phyloP scores from a whole-genome alignment of 345 rosid genomes.

The Acer saccharum region DNA sequence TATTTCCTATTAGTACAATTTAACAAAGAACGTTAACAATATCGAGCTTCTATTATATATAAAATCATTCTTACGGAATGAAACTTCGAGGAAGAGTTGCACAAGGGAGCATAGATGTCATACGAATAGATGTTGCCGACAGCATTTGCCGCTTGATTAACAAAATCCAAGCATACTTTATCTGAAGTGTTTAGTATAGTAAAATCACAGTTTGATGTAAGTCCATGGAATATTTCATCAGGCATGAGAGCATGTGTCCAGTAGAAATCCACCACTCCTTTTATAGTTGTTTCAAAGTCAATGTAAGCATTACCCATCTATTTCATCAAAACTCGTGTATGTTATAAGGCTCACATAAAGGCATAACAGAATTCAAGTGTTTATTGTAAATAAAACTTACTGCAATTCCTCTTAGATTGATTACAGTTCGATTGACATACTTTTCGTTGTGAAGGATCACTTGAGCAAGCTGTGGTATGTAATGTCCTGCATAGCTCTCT shows the following conservation, averaged over 20 bases:
- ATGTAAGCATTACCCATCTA: slow-evolving; percentile 22
- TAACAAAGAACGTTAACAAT: not conserved
- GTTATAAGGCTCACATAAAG: not conserved
- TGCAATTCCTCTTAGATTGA: slow-evolving; percentile 16
- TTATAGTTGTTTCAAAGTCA: slow-evolving; percentile 16
- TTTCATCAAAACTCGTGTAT: not conserved
- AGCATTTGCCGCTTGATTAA: slow-evolving; percentile 4
- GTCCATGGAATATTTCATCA: slow-evolving; percentile 19
- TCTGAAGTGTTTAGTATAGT: not conserved
- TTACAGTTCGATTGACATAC: not conserved
- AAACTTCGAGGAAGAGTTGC: slow-evolving; percentile 17
- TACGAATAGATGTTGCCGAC: slow-evolving; percentile 18
- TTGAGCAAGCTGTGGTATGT: slow-evolving; percentile 15
- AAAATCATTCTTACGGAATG: slow-evolving; percentile 1
- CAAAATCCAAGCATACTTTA: not conserved
- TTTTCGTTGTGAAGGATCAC: slow-evolving; percentile 1
- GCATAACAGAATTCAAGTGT: not conserved
- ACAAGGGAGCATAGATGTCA: slow-evolving; percentile 24
- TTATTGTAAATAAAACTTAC: not conserved
- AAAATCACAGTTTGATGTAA: slow-evolving; percentile 14
- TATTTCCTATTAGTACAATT: not conserved
- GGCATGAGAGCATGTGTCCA: slow-evolving; percentile 27
- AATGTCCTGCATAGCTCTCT: slow-evolving; percentile 19
- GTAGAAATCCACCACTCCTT: slow-evolving; percentile 14
- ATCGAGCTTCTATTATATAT: not conserved